These are phyloP conservation scores for Cryptococcus sp. DNA, from an alignment of 1,284 basidiomycete genomes.

Conservation along the genomic window DNA sequence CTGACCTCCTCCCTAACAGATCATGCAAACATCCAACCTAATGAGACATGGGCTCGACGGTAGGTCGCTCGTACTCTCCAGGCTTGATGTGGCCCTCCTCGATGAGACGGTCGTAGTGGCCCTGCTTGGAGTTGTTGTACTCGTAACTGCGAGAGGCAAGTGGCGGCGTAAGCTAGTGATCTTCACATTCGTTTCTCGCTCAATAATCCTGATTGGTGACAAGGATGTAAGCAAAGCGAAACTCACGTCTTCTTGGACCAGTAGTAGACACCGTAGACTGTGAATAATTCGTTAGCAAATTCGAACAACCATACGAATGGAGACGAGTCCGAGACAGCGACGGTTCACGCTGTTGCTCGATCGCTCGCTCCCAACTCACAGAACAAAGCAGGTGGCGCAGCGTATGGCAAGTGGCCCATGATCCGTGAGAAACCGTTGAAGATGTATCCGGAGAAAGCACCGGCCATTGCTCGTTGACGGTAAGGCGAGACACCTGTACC, in stretches of 20 bases:
- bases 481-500: conserved; percentile 80
- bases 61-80: conserved; percentile 23
- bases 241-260: conserved; percentile 69
- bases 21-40: background rate
- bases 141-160: conserved; percentile 32
- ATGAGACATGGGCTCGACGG: conserved; percentile 16
- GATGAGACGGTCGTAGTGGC: conserved; percentile 42
- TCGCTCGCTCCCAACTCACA: conserved; percentile 60
- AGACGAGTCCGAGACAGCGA: background rate
- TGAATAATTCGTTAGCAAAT: background rate
- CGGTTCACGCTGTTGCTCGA: background rate
- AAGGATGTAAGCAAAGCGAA: background rate
- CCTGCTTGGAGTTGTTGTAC: conserved; percentile 53
- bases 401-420: conserved; percentile 74
- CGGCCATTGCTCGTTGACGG: conserved; percentile 70
- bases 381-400: conserved; percentile 70
- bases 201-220: background rate
- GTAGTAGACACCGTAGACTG: conserved; percentile 79
- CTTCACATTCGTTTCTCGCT: conserved; percentile 5
- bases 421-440: conserved; percentile 85
- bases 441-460: conserved; percentile 72
- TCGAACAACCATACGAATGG: background rate
- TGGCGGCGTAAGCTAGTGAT: too few relatives aligned
- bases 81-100: conserved; percentile 22
- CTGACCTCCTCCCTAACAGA: background rate